A percentile compares a stretch with the other conserved stretches of the same genome.
These are phyloP conservation scores for Paralagenidium karlingii DNA, from an alignment of 352 stramenopile genomes.

Conservation along the genomic window DNA sequence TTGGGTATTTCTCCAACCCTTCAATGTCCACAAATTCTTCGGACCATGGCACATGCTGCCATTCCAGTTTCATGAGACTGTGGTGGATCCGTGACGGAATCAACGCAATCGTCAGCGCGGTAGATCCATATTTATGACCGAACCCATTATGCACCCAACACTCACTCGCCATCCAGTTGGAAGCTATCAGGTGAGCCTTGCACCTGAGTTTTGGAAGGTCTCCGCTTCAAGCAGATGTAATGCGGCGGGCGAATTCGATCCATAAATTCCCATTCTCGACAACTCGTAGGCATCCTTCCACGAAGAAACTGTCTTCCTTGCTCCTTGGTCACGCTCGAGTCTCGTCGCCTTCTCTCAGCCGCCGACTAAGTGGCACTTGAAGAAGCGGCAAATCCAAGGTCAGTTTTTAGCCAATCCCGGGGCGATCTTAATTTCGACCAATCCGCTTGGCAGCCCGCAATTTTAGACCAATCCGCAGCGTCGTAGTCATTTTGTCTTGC, in stretches of 20 bases:
- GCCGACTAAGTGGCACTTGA: too few species aligned
- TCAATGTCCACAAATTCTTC: slow-evolving; percentile 73
- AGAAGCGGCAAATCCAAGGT: too few species aligned
- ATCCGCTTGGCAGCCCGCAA: too few species aligned
- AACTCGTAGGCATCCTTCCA: too few species aligned
- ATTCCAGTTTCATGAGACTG: slow-evolving; percentile 53
- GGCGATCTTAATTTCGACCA: too few species aligned
- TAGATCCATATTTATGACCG: not conserved
- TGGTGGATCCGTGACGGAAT: not conserved
- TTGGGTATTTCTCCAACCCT: slow-evolving; percentile 23
- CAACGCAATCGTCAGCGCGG: not conserved
- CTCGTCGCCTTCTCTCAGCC: too few species aligned
- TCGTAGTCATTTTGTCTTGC: too few species aligned
- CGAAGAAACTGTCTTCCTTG: too few species aligned
- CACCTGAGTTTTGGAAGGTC: slow-evolving; percentile 1
- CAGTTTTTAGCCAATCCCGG: too few species aligned
- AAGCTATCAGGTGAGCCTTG: not conserved
- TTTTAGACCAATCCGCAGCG: too few species aligned
- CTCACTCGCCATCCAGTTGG: not conserved
- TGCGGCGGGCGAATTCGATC: slow-evolving; percentile 41
- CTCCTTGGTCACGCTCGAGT: too few species aligned
- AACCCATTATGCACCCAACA: not conserved
- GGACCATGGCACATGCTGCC: slow-evolving; percentile 52
- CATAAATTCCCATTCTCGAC: slow-evolving; percentile 36
- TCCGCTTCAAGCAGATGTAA: slow-evolving; percentile 56